phyloP scores from a whole-genome alignment of 2,329 filamentous ascomycete genomes.

The Bipolaris gigantea region DNA sequence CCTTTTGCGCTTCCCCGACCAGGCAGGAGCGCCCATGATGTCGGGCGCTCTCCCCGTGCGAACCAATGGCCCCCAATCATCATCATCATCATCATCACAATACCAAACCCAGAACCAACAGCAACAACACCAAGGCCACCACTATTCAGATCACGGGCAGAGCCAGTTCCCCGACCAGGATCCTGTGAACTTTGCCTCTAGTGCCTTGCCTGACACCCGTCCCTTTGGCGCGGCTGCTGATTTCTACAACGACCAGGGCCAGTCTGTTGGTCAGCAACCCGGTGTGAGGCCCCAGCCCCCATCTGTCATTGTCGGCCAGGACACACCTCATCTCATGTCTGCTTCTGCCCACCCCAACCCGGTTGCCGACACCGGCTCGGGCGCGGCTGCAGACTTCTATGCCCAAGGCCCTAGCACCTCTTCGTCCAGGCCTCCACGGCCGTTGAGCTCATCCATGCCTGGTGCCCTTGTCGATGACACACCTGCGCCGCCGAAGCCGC shows the following conservation, averaged over 20 bases:
- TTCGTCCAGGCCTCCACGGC: constrained; percentile 42
- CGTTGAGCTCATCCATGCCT: constrained; percentile 36
- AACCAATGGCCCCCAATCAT: constrained; percentile 22
- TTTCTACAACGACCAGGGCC: constrained; percentile 64
- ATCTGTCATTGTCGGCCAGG: constrained; percentile 56
- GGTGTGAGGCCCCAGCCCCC: constrained; percentile 59
- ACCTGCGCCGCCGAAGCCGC: constrained; percentile 37
- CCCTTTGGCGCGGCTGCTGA: constrained; percentile 60
- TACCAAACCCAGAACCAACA: background rate
- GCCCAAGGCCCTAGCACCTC: constrained; percentile 27
- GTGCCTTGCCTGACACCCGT: constrained; percentile 48
- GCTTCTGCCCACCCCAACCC: constrained; percentile 56
- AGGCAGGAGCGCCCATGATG: constrained; percentile 40
- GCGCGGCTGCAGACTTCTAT: constrained; percentile 63
- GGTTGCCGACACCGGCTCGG: constrained; percentile 61
- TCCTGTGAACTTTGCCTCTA: constrained; percentile 49
- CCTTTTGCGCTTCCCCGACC: constrained; percentile 43
- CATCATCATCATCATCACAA: background rate
- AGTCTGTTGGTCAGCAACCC: constrained; percentile 62
- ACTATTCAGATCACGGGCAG: constrained; percentile 46
- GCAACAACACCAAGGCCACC: background rate
- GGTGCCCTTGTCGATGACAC: constrained; percentile 42
- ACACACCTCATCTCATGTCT: constrained; percentile 58
- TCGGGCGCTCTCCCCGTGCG: constrained; percentile 37
- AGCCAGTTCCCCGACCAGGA: constrained; percentile 64